Percentiles rank a stretch among this genome's conserved stretches.
Conservation (phyloP, 805 yeast species). For the Lachancea kluyveri region DNA sequence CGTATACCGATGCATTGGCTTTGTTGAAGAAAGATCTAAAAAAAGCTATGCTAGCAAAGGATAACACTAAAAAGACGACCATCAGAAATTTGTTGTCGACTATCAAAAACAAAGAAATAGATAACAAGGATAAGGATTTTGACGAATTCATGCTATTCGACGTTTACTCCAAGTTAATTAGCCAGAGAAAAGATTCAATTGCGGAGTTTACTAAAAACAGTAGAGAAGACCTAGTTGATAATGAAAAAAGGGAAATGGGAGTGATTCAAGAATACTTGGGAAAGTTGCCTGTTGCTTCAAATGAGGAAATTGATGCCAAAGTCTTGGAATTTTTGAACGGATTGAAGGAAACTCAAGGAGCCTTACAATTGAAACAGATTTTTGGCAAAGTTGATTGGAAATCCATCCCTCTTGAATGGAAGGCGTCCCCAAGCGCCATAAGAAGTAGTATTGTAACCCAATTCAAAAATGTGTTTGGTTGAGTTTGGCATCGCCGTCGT, state of each 20-base stretch:
- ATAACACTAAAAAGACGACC: slow-evolving; percentile 37
- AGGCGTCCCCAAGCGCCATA: slow-evolving; percentile 29
- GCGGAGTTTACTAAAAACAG: slow-evolving; percentile 39
- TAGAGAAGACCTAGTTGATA: slow-evolving; percentile 48
- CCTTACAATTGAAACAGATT: slow-evolving; percentile 27
- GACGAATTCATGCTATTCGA: slow-evolving; percentile 34
- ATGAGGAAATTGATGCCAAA: slow-evolving; percentile 36
- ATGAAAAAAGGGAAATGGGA: slow-evolving; percentile 41
- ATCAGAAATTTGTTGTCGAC: slow-evolving; percentile 38
- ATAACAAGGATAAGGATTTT: slow-evolving; percentile 27
- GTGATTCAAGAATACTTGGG: slow-evolving; percentile 37
- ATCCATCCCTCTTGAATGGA: slow-evolving; percentile 32
- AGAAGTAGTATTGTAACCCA: slow-evolving; percentile 28
- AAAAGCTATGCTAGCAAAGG: slow-evolving; percentile 42
- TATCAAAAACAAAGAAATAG: slow-evolving; percentile 41
- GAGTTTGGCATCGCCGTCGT: not conserved
- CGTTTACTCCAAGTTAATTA: slow-evolving; percentile 37
- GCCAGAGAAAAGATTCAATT: slow-evolving; percentile 45
- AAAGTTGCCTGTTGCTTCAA: slow-evolving; percentile 43
- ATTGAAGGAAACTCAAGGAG: slow-evolving; percentile 17
- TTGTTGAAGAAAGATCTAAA: slow-evolving; percentile 39
- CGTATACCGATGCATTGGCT: slow-evolving; percentile 31
- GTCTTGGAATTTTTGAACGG: slow-evolving; percentile 24
- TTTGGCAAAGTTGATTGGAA: slow-evolving; percentile 32
- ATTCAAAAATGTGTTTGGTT: slow-evolving; percentile 15